phyloP scores from a whole-genome alignment of 257 asterid species.

The Fraxinus anomala region DNA sequence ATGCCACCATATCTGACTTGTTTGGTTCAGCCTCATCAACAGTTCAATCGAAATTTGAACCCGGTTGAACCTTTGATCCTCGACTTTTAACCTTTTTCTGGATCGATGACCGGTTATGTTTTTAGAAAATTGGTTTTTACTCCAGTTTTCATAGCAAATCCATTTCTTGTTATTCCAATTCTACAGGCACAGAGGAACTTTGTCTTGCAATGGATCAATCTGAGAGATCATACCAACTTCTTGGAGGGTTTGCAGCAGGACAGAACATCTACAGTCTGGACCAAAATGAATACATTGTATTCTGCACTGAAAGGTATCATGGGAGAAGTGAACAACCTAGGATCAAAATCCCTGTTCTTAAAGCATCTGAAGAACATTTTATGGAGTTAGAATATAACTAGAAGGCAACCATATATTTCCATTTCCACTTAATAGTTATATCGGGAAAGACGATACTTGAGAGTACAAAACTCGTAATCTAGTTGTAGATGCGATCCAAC shows the following conservation, averaged over 20 bases:
- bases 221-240: slow-evolving; percentile 84
- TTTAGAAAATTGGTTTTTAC: background rate
- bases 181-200: slow-evolving; percentile 60
- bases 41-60: too few relatives aligned
- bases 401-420: background rate
- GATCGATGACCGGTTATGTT: background rate
- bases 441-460: background rate
- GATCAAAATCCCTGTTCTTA: slow-evolving; percentile 62
- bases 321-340: slow-evolving; percentile 35
- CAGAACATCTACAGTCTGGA: slow-evolving; percentile 60
- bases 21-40: too few relatives aligned
- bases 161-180: background rate
- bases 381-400: slow-evolving; percentile 33
- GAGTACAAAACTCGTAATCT: background rate
- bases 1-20: too few relatives aligned
- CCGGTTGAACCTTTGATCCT: too few relatives aligned
- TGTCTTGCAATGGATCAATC: slow-evolving; percentile 80
- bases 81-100: background rate
- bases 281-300: slow-evolving; percentile 47
- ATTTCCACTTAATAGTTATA: background rate
- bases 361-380: slow-evolving; percentile 61
- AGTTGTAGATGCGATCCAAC: too few relatives aligned
- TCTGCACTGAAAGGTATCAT: slow-evolving; percentile 43
- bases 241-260: slow-evolving; percentile 78
- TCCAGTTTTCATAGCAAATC: background rate